Evolutionary conservation across 768 basidiomycete species (phyloP).

Genomic region (Tremella yokohamensis): DNA sequence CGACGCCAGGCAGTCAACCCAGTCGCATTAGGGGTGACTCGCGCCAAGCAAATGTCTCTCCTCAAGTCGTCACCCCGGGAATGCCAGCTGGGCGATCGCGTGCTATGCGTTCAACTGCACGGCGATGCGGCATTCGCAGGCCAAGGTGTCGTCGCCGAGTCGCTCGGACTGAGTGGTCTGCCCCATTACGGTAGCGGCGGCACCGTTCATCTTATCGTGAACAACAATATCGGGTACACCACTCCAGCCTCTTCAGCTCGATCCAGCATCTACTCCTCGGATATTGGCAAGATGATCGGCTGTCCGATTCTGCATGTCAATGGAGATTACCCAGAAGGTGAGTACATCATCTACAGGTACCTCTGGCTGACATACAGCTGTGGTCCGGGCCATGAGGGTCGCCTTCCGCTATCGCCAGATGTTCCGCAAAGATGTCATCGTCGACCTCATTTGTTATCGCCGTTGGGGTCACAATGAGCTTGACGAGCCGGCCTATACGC

Average conservation of each 20-base stretch:
- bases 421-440: constrained; percentile 85
- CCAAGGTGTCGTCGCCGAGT: constrained; percentile 86
- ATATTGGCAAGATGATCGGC: constrained; percentile 79
- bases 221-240: constrained; percentile 77
- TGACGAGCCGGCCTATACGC: constrained; percentile 80
- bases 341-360: neutral
- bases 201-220: constrained; percentile 83
- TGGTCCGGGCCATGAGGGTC: constrained; percentile 76
- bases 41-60: constrained; percentile 82
- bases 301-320: constrained; percentile 87
- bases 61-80: constrained; percentile 60
- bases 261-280: constrained; percentile 72
- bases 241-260: constrained; percentile 79
- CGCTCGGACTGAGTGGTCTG: constrained; percentile 76
- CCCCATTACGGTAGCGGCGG: constrained; percentile 91
- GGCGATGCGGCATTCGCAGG: constrained; percentile 90
- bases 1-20: constrained; percentile 72
- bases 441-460: constrained; percentile 84
- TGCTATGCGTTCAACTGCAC: constrained; percentile 84
- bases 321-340: constrained; percentile 76
- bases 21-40: constrained; percentile 80
- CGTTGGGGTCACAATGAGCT: constrained; percentile 87
- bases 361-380: constrained; percentile 55
- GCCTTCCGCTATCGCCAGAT: constrained; percentile 81
- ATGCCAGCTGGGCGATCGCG: constrained; percentile 61